Base-by-base conservation (phyloP, 768 basidiomycete species). In the Arthromyces matolae region DNA sequence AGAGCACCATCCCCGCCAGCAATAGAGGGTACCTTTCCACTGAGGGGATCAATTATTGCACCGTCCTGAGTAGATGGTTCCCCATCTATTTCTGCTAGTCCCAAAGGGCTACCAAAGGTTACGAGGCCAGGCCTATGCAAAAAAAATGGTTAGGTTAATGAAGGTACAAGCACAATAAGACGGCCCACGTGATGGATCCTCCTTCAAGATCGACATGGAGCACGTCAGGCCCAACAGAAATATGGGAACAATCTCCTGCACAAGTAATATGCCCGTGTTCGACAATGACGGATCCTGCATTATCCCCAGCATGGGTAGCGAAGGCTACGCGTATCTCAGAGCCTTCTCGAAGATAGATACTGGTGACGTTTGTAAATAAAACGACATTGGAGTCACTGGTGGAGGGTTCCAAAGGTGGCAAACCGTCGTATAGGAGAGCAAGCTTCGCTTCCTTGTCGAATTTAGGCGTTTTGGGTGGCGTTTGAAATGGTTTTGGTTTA, bases 21-120 rank as follows among this genome's bases (percentile, higher is more conserved):
- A n/a, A 86, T 64, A 20, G 58, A 56, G 1, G 83, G 81, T 46
- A 78, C 61, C 18, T 59, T 53, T 22, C 63, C 62, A 12, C 44
- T 51, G 28, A 84, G 60, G 27, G 84, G 77, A 51, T 86, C 84
- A 33, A 70, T 71, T 8, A 80, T 71, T 0, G 53, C 45, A 4
- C 90, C 91, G 61, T 93, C 88, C 34, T 69, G 77, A 0, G 89
- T 93, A 4, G 81, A 81, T 8, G 73, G 63, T 63, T 93, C 92
- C 37, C 70, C 62, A 14, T 69, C 58, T 22, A 93, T 92, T 55
- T 86, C 80, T 45, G 77, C 72, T 40, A 90, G 60, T 1, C 90
- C 91, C 4, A 94, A 62, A 12, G 77, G 71, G 22, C 84, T 77
- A 3, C 91, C 91, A 49, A 79, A 89, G 3, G 83, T 78, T 14